Base-by-base conservation (phyloP, 495 filamentous ascomycete genomes). In the Monascus purpureus region DNA sequence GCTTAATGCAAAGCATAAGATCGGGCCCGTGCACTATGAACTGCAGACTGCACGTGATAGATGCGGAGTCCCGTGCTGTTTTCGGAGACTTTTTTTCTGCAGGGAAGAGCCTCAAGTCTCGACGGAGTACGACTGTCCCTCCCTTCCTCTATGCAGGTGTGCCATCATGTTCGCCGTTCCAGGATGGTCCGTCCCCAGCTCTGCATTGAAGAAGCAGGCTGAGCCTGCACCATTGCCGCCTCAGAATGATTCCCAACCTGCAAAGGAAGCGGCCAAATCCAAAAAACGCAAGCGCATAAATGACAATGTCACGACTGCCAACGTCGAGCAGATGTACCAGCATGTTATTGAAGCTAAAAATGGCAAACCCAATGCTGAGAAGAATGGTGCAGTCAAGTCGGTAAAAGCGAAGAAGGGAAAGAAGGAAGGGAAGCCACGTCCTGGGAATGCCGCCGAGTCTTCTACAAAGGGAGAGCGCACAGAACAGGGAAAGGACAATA, bases 161-260 rank as follows among this genome's bases (percentile, higher is more conserved):
- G 29, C 13, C 39, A 58, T 23, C 39, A 95, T 97, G 90, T 97
- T 97, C 51, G 74, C 86, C 3, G 87, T 95, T 32, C 80, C 80
- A 40, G 90, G 88, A 39, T 93, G 86, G 82, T 79, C 80, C 13
- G 62, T 95, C 16, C 68, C 82, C 38, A 66, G 74, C 32, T 67
- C 72, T 42, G 61, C 60, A 28, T 70, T 86, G 31, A 82, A 80
- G 54, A 53, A 70, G 14, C 85, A 94, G 57, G 66, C 57, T 17
- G 65, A 72, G 18, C 29, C 43, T n/a, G 28, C 36, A 17, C 20
- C 20, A n/a, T 29, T 40, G 13, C 47, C 47, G 29, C 13, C 42
- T n/a, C 40, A 48, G 27, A 42, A 39, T 6, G 28, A 50, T 11
- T 37, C 46, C 17, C 44, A 49, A 44, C 28, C 53, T 19, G 24